Conservation (phyloP, 1,139 yeast genomes). For the Pichia sp. region DNA sequence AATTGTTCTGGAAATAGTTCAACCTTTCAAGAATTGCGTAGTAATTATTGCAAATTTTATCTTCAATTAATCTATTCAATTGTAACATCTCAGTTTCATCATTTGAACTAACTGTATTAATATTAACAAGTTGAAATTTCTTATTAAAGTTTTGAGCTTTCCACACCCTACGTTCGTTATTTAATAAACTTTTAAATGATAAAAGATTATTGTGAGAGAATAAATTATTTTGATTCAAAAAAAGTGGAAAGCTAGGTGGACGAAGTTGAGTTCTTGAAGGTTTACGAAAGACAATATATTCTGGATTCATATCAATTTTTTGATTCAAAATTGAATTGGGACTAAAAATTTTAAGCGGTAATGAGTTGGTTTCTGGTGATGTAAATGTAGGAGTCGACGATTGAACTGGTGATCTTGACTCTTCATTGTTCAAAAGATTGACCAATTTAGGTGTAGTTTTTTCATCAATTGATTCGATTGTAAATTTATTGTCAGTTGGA, state of each 20-base stretch:
- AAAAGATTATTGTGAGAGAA: not conserved
- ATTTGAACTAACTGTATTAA: not conserved
- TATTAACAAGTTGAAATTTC: not conserved
- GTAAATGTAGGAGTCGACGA: not conserved
- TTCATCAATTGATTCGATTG: not conserved
- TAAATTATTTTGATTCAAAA: not conserved
- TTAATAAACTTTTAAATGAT: conserved; percentile 5
- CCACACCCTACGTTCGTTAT: conserved; percentile 9
- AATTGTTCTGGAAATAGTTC: conserved; percentile 15
- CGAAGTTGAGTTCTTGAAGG: conserved; percentile 12
- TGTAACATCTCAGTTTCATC: not conserved
- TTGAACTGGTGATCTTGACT: not conserved
- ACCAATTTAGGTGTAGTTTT: not conserved
- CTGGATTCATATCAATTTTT: not conserved
- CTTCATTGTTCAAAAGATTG: not conserved
- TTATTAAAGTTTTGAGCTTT: conserved; percentile 5
- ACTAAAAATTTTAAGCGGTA: not conserved
- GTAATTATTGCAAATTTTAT: conserved; percentile 11
- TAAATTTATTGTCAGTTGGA: not conserved
- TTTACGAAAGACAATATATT: conserved; percentile 5
- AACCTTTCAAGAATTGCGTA: conserved; percentile 22
- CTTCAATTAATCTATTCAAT: conserved; percentile 1
- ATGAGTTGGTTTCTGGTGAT: not conserved
- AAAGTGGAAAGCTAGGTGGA: not conserved
- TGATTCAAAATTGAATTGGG: not conserved